Evolutionary conservation across 2,329 filamentous ascomycete species (phyloP).

Genomic region (Colletotrichum orbiculare): DNA sequence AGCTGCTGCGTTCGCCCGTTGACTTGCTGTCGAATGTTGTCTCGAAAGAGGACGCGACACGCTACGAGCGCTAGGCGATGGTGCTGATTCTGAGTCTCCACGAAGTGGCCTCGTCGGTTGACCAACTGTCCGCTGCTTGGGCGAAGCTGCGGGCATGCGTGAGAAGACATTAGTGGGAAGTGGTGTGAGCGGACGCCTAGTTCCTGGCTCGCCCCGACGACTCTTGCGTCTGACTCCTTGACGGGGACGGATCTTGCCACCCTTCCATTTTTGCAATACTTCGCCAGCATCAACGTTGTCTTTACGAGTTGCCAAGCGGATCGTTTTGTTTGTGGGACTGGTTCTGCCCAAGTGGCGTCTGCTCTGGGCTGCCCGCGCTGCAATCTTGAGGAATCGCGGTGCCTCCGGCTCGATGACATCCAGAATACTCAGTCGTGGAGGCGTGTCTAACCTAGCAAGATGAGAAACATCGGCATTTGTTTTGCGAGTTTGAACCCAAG

Average conservation of each 20-base stretch:
- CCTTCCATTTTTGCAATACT: constrained; percentile 66
- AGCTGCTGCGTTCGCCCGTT: not conserved
- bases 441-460: constrained; percentile 40
- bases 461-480: constrained; percentile 2
- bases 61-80: constrained; percentile 9
- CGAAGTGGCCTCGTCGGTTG: constrained; percentile 5
- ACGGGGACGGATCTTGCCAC: constrained; percentile 61
- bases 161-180: constrained; percentile 17
- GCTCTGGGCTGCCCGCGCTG: constrained; percentile 65
- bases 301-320: constrained; percentile 68
- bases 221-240: constrained; percentile 14
- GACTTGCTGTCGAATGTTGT: constrained; percentile 11
- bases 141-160: constrained; percentile 3
- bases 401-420: constrained; percentile 65
- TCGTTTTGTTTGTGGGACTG: constrained; percentile 66
- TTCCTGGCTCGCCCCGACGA: not conserved
- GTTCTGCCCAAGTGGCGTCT: constrained; percentile 62
- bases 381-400: constrained; percentile 70
- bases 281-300: constrained; percentile 69
- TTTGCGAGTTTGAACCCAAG: constrained; percentile 7
- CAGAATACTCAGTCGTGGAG: constrained; percentile 68
- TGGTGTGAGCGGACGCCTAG: constrained; percentile 16
- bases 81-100: not conserved
- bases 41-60: constrained; percentile 37
- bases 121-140: not conserved